phyloP scores from a whole-genome alignment of 1,139 yeast species.

The Yamadazyma dushanensis region DNA sequence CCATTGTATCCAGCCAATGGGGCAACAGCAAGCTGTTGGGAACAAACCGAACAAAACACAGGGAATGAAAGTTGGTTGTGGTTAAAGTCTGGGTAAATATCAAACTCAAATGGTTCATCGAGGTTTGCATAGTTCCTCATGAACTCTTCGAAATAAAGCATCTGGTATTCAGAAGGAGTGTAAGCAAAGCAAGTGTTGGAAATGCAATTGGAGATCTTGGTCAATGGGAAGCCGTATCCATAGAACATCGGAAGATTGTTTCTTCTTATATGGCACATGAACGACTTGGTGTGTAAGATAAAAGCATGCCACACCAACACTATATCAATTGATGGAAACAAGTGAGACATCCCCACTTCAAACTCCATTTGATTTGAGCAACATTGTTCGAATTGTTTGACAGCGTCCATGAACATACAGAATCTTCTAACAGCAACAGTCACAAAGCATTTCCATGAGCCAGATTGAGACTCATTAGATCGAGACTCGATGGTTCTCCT shows the following conservation, averaged over 20 bases:
- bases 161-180: constrained; percentile 6
- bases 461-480: not conserved
- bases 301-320: constrained; percentile 42
- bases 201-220: constrained; percentile 4
- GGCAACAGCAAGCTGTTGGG: constrained; percentile 11
- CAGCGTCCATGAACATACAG: constrained; percentile 25
- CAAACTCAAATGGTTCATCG: constrained; percentile 7
- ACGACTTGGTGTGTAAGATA: constrained; percentile 19
- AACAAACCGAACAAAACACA: constrained; percentile 24
- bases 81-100: constrained; percentile 10
- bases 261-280: constrained; percentile 29
- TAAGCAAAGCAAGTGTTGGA: constrained; percentile 8
- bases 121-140: not conserved
- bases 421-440: constrained; percentile 32
- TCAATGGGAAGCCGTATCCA: constrained; percentile 25
- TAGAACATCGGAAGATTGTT: constrained; percentile 23
- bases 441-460: constrained; percentile 31
- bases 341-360: constrained; percentile 5
- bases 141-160: constrained; percentile 6
- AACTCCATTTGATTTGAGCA: constrained; percentile 3
- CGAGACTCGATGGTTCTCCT: constrained; percentile 14
- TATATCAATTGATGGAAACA: constrained; percentile 36
- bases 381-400: constrained; percentile 9
- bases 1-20: constrained; percentile 22
- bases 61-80: constrained; percentile 4